phyloP scores from a whole-genome alignment of 2,329 filamentous ascomycete genomes.

The Rachicladosporium sp. region DNA sequence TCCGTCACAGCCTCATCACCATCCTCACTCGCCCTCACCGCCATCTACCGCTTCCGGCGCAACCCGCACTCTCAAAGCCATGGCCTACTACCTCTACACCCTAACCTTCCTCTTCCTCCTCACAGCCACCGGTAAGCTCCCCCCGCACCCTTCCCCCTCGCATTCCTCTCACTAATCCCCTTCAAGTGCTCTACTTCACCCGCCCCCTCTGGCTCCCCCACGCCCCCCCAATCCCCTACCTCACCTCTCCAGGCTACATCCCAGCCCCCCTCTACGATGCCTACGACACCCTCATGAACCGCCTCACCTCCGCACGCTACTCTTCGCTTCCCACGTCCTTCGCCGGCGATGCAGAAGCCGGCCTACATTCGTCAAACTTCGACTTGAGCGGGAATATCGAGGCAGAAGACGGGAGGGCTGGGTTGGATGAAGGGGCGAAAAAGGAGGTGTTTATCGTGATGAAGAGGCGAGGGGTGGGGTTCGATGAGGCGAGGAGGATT shows the following conservation, averaged over 20 bases:
- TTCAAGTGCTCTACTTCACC: conserved; percentile 55
- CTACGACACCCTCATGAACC: conserved; percentile 25
- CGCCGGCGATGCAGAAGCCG: conserved; percentile 73
- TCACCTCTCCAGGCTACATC: conserved; percentile 35
- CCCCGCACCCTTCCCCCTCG: no score
- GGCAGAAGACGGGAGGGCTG: conserved; percentile 63
- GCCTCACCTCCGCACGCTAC: conserved; percentile 53
- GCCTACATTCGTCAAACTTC: conserved; percentile 71
- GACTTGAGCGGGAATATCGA: conserved; percentile 71
- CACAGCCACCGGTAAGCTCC: conserved; percentile 50
- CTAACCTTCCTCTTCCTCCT: conserved; percentile 60
- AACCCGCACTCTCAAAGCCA: conserved; percentile 26
- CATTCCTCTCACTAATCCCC: no score
- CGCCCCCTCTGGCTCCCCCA: conserved; percentile 63
- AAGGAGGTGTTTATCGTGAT: conserved; percentile 77
- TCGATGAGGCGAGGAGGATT: conserved; percentile 79
- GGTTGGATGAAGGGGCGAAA: conserved; percentile 72
- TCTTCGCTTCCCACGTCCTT: conserved; percentile 62
- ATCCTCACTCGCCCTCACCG: no score
- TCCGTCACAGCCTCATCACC: no score
- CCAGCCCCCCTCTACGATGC: conserved; percentile 42
- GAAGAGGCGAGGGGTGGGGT: conserved; percentile 69
- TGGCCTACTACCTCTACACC: conserved; percentile 73
- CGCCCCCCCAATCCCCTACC: conserved; percentile 46
- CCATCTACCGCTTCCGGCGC: no score